A percentile compares a stretch with the other conserved stretches of the same genome.
phyloP scores from a whole-genome alignment of 345 rosid species.

The Sapria himalayana region DNA sequence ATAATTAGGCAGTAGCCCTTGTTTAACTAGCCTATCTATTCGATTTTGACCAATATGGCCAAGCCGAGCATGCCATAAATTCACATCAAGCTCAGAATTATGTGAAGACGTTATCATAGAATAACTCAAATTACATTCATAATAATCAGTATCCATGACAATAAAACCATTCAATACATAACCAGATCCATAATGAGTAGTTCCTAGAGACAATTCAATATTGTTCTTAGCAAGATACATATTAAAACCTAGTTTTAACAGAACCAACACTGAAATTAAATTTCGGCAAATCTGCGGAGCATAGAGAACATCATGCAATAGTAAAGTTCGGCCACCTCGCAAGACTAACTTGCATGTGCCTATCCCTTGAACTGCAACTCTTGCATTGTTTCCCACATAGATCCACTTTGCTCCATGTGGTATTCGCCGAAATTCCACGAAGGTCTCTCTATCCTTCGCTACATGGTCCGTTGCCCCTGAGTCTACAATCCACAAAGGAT shows the following conservation, averaged over 20 bases:
- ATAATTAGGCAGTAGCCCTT: no score
- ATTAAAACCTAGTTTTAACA: not conserved
- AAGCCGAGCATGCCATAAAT: constrained; percentile 2
- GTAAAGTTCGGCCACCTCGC: not conserved
- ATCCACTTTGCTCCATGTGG: not conserved
- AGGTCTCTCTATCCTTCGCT: no score
- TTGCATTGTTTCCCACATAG: no score
- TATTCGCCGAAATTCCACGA: not conserved
- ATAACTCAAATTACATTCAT: no score
- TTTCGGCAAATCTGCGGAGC: not conserved
- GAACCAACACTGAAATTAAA: not conserved
- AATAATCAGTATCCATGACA: no score
- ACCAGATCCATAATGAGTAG: not conserved
- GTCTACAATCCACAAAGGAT: no score
- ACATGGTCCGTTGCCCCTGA: no score
- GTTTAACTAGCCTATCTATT: no score
- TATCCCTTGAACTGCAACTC: no score
- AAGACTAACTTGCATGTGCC: not conserved
- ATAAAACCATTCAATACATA: not conserved
- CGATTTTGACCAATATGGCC: constrained; percentile 3
- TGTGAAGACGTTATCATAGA: no score
- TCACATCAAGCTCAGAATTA: not conserved
- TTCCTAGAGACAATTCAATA: not conserved
- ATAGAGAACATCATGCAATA: not conserved
- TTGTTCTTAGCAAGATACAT: not conserved